Percentiles rank a stretch among this genome's conserved stretches.
These are phyloP conservation scores for Narthecium ossifragum DNA, from an alignment of 106 monocot genomes.

Conservation along the genomic window DNA sequence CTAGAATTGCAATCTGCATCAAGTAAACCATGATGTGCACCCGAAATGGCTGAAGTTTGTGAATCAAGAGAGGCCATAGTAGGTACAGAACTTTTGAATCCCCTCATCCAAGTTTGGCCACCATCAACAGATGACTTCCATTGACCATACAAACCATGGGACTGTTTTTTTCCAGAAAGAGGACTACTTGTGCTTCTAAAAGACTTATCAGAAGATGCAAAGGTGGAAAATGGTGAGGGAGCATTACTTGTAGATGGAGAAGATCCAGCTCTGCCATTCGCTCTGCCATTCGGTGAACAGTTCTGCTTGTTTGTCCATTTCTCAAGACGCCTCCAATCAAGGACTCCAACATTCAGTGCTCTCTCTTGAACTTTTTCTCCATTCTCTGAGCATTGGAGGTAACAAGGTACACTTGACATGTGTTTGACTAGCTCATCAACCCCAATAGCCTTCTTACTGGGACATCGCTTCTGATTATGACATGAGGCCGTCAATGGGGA, in stretches of 20 bases:
- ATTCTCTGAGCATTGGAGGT: conserved; percentile 36
- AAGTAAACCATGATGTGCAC: no score
- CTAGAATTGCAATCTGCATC: no score
- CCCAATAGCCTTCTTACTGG: conserved; percentile 20
- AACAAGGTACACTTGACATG: conserved; percentile 59
- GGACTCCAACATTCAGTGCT: conserved; percentile 72
- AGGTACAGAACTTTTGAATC: conserved; percentile 5
- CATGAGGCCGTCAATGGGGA: neutral
- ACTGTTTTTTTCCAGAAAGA: conserved; percentile 12
- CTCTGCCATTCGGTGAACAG: neutral
- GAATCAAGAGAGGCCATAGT: no score
- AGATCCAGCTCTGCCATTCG: no score
- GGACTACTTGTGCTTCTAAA: conserved; percentile 6
- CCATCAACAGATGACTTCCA: conserved; percentile 1
- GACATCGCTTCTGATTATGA: conserved; percentile 32
- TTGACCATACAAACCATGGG: neutral
- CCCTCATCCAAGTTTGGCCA: neutral
- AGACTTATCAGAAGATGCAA: conserved; percentile 11
- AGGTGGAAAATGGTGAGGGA: conserved; percentile 11
- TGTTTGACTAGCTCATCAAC: conserved; percentile 50
- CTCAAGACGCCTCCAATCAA: conserved; percentile 62
- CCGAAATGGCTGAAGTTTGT: no score
- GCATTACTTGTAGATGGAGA: conserved; percentile 17
- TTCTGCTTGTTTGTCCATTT: conserved; percentile 36
- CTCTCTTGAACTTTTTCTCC: conserved; percentile 43